Evolutionary conservation across 2,329 filamentous ascomycete species (phyloP).

Genomic region (Monosporascus cannonballus): DNA sequence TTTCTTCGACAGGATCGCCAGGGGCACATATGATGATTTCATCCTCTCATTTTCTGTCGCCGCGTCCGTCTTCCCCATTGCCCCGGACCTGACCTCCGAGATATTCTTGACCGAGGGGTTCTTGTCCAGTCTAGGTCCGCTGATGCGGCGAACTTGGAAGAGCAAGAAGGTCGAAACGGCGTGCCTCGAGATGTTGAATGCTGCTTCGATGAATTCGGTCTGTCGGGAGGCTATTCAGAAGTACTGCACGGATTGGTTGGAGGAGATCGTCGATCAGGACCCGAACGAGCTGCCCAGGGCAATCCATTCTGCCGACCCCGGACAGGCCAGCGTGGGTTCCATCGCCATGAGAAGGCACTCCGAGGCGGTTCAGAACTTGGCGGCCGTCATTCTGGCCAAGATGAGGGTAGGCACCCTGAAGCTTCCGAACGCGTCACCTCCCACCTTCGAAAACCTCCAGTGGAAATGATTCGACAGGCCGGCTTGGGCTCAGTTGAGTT

Average conservation of each 20-base stretch:
- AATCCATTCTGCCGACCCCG: constrained; percentile 45
- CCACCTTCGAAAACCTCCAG: constrained; percentile 15
- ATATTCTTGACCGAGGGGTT: constrained; percentile 90
- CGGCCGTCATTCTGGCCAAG: constrained; percentile 73
- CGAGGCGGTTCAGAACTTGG: constrained; percentile 55
- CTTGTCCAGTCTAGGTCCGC: constrained; percentile 64
- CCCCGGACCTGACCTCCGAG: constrained; percentile 65
- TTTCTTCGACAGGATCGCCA: constrained; percentile 64
- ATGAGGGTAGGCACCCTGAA: constrained; percentile 46
- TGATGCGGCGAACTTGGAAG: constrained; percentile 77
- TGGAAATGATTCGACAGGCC: constrained; percentile 18
- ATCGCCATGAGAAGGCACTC: constrained; percentile 56
- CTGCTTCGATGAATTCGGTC: constrained; percentile 76
- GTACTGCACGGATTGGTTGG: constrained; percentile 81
- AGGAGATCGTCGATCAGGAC: constrained; percentile 72
- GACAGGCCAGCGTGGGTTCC: constrained; percentile 53
- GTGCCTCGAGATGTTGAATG: constrained; percentile 82
- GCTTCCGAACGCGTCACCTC: constrained; percentile 24
- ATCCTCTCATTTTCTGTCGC: constrained; percentile 93
- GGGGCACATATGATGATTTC: constrained; percentile 79
- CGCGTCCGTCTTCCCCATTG: constrained; percentile 78
- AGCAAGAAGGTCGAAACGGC: constrained; percentile 81
- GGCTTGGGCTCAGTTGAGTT: constrained; percentile 20
- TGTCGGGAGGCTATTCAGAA: constrained; percentile 81
- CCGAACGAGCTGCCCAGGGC: constrained; percentile 48